Evolutionary conservation across 768 basidiomycete species (phyloP).

Genomic region (Roridomyces roridus): DNA sequence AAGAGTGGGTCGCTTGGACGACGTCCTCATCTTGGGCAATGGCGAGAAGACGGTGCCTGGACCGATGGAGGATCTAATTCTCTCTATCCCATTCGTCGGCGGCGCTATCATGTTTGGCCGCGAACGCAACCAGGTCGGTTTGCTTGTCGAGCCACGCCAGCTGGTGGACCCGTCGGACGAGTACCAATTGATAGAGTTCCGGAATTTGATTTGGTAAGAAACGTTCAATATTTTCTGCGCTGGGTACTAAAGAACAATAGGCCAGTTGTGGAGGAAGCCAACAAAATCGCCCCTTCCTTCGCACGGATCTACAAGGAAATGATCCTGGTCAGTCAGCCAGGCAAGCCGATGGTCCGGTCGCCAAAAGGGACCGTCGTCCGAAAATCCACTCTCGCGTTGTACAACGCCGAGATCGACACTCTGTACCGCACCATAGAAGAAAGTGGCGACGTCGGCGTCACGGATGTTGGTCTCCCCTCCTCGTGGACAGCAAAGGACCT

Average conservation of each 20-base stretch:
- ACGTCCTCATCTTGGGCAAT: constrained; percentile 32
- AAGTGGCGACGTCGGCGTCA: too few relatives aligned
- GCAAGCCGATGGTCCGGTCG: constrained; percentile 49
- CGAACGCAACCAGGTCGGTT: constrained; percentile 25
- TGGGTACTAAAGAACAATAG: too few relatives aligned
- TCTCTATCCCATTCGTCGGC: constrained; percentile 20
- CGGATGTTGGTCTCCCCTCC: constrained; percentile 20
- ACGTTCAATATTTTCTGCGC: background rate
- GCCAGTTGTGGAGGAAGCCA: constrained; percentile 50
- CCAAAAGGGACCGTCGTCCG: constrained; percentile 56
- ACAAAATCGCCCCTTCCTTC: constrained; percentile 47
- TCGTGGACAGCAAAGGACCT: constrained; percentile 24
- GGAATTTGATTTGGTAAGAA: constrained; percentile 50
- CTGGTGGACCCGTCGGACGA: constrained; percentile 11
- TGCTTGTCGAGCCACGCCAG: constrained; percentile 23
- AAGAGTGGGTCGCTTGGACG: constrained; percentile 38
- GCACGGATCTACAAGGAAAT: too few relatives aligned
- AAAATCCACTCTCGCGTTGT: constrained; percentile 47
- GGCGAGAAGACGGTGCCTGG: constrained; percentile 37
- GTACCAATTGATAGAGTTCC: constrained; percentile 26
- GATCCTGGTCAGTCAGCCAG: constrained; percentile 46
- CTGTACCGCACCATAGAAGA: too few relatives aligned
- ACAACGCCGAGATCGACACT: constrained; percentile 52
- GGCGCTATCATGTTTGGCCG: constrained; percentile 22
- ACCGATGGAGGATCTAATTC: constrained; percentile 32